A percentile compares a stretch with the other conserved stretches of the same genome.
phyloP scores from a whole-genome alignment of 1,284 basidiomycete genomes.

The Ceratobasidium sp. region DNA sequence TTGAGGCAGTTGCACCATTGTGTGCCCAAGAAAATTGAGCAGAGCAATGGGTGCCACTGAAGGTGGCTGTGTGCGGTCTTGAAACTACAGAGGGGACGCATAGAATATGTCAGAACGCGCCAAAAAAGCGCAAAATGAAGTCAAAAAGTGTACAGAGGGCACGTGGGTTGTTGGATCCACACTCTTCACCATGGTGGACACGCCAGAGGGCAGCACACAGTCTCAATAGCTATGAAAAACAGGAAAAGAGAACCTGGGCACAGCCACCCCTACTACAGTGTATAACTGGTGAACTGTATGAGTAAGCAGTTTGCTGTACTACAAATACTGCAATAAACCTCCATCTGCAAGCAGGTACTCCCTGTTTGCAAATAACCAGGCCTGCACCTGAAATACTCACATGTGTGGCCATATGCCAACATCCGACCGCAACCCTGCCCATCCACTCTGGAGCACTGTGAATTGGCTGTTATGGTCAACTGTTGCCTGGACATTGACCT shows the following conservation, averaged over 20 bases:
- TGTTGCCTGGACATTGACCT: slow-evolving; percentile 15
- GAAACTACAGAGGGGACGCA: background rate
- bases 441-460: background rate
- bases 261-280: background rate
- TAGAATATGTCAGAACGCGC: background rate
- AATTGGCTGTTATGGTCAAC: slow-evolving; percentile 4
- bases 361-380: background rate
- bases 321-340: background rate
- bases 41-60: background rate
- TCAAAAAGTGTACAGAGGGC: background rate
- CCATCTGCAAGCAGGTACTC: background rate
- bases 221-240: too few relatives aligned
- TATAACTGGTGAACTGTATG: background rate
- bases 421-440: background rate
- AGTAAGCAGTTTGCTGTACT: background rate
- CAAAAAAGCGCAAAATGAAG: background rate
- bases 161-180: background rate
- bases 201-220: too few relatives aligned
- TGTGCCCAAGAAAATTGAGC: background rate
- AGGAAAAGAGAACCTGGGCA: too few relatives aligned
- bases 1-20: background rate
- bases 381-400: background rate
- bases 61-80: background rate
- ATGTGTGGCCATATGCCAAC: background rate
- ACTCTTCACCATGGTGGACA: slow-evolving; percentile 21